Base-by-base conservation (phyloP, 176 grass and related monocot species). In the Puya raimondii region DNA sequence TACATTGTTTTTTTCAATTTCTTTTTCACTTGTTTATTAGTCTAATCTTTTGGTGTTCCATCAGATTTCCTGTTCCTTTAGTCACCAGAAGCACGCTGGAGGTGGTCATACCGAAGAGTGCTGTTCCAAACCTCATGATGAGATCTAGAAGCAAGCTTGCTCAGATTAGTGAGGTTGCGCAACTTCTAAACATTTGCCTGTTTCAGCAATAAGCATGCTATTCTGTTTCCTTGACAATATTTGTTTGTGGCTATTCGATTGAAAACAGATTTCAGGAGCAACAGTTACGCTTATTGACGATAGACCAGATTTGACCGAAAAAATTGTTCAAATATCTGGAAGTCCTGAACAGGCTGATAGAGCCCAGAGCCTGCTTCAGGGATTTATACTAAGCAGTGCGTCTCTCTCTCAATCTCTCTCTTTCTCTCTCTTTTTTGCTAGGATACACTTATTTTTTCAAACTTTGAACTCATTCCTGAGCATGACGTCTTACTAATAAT, bases 361-460 rank as follows among this genome's bases (percentile, higher is more conserved):
- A 67, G 94, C 94, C 66, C 82, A 97, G 82, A 97, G 82, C 75
- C 76, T 97, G 52, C 86, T 97, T 49, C 80, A 92, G 74, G 89
- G 94, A 48, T 92, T 97, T 76, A 97, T 97, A 85, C 89, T 92
- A 64, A 97, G 89, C 84, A 92, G 94, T 97, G 80, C 84, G 84
- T 83, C 47, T 70, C 53, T 84, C 50, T 50, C 63, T 67, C 33
- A 71, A 33, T 25, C 26, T 26, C 2, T 74, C 22, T 65, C 23
- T 64, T 1, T 69, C 13, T 78, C 12, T 5, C 21, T 50, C 51
- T 21, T 23, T 67, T n/a, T 15, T 15, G 15, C 58, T 49, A 23
- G 68, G 11, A 70, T 33, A 49, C 58, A 54, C 20, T 75, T 64
- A n/a, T 25, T n/a, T 56, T n/a, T 56, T n/a, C 23, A 61, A 66